Conservation (phyloP, 2,329 filamentous ascomycete species). For the Aspergillus japonicus region DNA sequence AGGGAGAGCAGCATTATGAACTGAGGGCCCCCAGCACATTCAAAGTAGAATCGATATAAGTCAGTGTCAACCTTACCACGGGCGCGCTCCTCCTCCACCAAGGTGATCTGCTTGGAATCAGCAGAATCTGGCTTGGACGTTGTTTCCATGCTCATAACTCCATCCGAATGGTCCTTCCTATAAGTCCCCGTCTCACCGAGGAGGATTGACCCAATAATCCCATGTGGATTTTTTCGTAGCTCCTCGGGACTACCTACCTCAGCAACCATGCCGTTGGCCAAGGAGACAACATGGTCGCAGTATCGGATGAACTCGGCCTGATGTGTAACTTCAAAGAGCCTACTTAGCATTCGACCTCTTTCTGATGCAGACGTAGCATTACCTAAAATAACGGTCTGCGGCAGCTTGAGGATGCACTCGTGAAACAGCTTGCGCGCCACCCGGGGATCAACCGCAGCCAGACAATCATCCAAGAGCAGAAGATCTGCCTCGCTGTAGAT, state of each 20-base stretch:
- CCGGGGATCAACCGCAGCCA: not conserved
- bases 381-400: not conserved
- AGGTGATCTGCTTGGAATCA: not conserved
- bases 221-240: not conserved
- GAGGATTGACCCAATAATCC: not conserved
- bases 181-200: not conserved
- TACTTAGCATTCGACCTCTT: no score
- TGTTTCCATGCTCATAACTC: no score
- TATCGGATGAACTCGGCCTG: not conserved
- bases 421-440: not conserved
- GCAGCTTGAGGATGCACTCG: not conserved
- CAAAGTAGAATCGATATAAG: not conserved
- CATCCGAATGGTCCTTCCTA: no score
- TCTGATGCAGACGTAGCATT: not conserved
- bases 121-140: not conserved
- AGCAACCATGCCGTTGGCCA: not conserved
- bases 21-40: not conserved
- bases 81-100: not conserved
- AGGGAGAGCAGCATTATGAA: not conserved
- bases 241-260: not conserved
- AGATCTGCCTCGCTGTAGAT: slow-evolving; percentile 57
- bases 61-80: not conserved
- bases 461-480: slow-evolving; percentile 54
- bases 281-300: not conserved
- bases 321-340: not conserved